Evolutionary conservation across 495 filamentous ascomycete species (phyloP).

Genomic region (Cudoniella acicularis): DNA sequence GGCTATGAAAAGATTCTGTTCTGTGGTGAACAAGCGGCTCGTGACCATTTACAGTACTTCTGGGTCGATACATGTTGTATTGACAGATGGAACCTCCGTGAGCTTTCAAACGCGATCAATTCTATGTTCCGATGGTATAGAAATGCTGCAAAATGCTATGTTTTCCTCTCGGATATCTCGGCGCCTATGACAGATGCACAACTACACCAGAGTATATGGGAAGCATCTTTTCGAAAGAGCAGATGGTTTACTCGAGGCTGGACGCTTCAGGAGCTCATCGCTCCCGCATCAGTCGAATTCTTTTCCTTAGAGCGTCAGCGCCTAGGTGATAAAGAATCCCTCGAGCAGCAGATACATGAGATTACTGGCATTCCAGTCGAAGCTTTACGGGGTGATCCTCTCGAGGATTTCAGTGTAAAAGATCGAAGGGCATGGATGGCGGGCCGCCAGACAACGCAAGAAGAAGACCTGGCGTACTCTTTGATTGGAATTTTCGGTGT

Average conservation of each 20-base stretch:
- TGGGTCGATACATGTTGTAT: conserved; percentile 21
- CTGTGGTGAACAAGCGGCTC: conserved; percentile 27
- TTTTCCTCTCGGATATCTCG: conserved; percentile 13
- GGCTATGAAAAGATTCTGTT: conserved; percentile 31
- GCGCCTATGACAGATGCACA: background rate
- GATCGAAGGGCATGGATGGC: conserved; percentile 26
- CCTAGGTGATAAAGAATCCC: conserved; percentile 28
- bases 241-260: conserved; percentile 12
- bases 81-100: conserved; percentile 27
- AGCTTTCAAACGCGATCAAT: conserved; percentile 36
- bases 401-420: conserved; percentile 15
- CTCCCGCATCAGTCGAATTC: conserved; percentile 31
- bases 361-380: conserved; percentile 12
- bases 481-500: conserved; percentile 28
- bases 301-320: conserved; percentile 24
- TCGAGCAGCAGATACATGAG: conserved; percentile 14
- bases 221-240: conserved; percentile 15
- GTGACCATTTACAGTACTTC: conserved; percentile 18
- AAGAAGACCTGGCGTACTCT: conserved; percentile 28
- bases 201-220: conserved; percentile 12
- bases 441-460: conserved; percentile 20
- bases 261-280: conserved; percentile 31
- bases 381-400: conserved; percentile 6
- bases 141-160: conserved; percentile 14
- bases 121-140: conserved; percentile 33